These are phyloP conservation scores for Lobosporangium transversale DNA, from an alignment of 192 early-diverging fungal genomes.

Conservation along the genomic window DNA sequence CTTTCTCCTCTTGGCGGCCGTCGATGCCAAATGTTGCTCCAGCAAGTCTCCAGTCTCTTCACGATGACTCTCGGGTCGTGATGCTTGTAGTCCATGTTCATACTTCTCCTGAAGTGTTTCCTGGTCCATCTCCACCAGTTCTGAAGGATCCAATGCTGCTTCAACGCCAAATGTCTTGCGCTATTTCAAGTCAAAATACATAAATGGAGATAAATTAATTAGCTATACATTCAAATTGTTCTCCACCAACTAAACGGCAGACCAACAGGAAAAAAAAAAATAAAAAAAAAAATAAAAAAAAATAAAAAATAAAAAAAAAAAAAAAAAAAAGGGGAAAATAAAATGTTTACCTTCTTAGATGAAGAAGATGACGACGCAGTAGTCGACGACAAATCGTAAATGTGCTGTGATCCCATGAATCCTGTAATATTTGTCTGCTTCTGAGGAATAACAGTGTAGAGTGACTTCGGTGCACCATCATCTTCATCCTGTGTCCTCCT, in stretches of 20 bases:
- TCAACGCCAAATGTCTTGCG: conserved; percentile 76
- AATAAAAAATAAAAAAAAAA: neutral
- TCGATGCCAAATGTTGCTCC: conserved; percentile 79
- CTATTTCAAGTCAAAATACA: no score
- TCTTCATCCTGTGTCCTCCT: conserved; percentile 55
- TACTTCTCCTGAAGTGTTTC: conserved; percentile 81
- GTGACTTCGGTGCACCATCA: conserved; percentile 59
- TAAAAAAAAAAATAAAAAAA: neutral
- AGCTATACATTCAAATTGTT: no score
- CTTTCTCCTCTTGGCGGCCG: conserved; percentile 78
- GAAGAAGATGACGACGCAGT: conserved; percentile 56
- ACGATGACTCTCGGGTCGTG: conserved; percentile 56
- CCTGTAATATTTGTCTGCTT: conserved; percentile 72
- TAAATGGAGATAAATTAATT: no score
- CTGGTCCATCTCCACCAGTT: conserved; percentile 83
- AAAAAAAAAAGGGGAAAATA: neutral
- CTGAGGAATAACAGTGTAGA: conserved; percentile 93
- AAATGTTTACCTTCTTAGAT: conserved; percentile 50
- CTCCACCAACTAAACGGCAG: neutral
- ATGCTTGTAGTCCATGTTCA: conserved; percentile 71
- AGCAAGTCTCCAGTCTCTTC: conserved; percentile 93
- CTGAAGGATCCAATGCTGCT: conserved; percentile 89
- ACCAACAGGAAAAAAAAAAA: neutral
- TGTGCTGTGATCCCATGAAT: conserved; percentile 95
- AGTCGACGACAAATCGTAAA: conserved; percentile 78